phyloP scores from a whole-genome alignment of 768 basidiomycete genomes.

The Lactarius vividus region DNA sequence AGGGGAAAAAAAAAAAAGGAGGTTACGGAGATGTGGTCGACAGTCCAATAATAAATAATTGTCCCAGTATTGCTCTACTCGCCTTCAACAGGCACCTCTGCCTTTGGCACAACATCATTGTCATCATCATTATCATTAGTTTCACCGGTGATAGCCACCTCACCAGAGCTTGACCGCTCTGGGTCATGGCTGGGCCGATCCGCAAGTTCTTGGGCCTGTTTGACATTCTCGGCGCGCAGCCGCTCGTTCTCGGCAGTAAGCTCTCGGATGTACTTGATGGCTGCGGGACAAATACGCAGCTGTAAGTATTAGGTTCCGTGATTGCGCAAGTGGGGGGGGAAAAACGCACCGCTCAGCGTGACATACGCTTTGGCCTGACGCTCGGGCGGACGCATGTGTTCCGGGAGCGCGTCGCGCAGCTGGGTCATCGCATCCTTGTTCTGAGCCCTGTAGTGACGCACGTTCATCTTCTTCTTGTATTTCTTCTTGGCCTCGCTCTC shows the following conservation, averaged over 20 bases:
- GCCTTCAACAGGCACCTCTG: slow-evolving; percentile 10
- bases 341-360: slow-evolving; percentile 23
- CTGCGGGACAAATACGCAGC: slow-evolving; percentile 7
- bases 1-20: background rate
- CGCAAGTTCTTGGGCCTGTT: slow-evolving; percentile 13
- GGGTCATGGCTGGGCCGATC: slow-evolving; percentile 14
- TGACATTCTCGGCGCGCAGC: slow-evolving; percentile 19
- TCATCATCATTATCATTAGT: slow-evolving; percentile 2
- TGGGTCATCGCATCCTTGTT: slow-evolving; percentile 27
- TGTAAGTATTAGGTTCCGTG: background rate
- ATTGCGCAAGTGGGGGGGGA: background rate
- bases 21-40: slow-evolving; percentile 10
- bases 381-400: slow-evolving; percentile 25
- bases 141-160: slow-evolving; percentile 6
- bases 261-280: slow-evolving; percentile 25
- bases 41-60: slow-evolving; percentile 19
- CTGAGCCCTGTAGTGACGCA: slow-evolving; percentile 25
- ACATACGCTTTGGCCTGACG: slow-evolving; percentile 24
- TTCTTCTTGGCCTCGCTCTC: slow-evolving; percentile 26
- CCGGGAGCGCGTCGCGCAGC: slow-evolving; percentile 24
- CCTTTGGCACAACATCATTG: slow-evolving; percentile 1
- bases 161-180: slow-evolving; percentile 15
- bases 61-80: slow-evolving; percentile 22
- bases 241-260: slow-evolving; percentile 23
- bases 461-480: slow-evolving; percentile 28